phyloP scores from a whole-genome alignment of 129 eudicot genomes.

The Lonicera japonica region DNA sequence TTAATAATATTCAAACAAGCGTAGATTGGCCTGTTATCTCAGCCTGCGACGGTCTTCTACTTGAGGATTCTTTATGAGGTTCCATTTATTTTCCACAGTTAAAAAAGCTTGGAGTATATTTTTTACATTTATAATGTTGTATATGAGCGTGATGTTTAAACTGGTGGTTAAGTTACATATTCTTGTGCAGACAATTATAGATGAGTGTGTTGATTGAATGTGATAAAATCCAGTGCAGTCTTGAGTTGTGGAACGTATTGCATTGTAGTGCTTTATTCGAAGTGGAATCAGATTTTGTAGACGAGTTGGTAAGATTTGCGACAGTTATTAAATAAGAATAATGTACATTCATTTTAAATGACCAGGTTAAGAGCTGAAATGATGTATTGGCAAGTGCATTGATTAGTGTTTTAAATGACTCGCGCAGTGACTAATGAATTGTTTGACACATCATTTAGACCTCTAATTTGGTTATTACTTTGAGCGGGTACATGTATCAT shows the following conservation, averaged over 20 bases:
- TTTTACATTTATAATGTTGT: background rate
- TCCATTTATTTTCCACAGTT: background rate
- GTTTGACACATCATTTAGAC: too few relatives aligned
- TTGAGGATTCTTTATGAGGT: background rate
- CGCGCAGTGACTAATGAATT: too few relatives aligned
- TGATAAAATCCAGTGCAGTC: background rate
- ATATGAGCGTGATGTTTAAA: background rate
- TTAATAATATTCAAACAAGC: background rate
- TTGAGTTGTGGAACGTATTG: background rate
- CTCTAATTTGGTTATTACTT: too few relatives aligned
- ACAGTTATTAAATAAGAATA: too few relatives aligned
- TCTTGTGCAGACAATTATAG: background rate
- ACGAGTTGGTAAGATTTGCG: too few relatives aligned
- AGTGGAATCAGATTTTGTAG: too few relatives aligned
- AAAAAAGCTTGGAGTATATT: background rate
- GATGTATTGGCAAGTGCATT: too few relatives aligned
- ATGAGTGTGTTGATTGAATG: background rate
- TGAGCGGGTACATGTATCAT: too few relatives aligned
- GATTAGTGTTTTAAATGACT: too few relatives aligned
- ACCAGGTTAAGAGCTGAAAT: too few relatives aligned
- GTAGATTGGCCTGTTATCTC: background rate
- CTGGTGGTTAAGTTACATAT: background rate
- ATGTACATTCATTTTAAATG: too few relatives aligned
- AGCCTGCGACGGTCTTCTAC: background rate
- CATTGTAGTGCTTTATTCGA: too few relatives aligned